Evolutionary conservation across 108 stramenopile genomes (phyloP).

Genomic region (Nitzschia sp.): DNA sequence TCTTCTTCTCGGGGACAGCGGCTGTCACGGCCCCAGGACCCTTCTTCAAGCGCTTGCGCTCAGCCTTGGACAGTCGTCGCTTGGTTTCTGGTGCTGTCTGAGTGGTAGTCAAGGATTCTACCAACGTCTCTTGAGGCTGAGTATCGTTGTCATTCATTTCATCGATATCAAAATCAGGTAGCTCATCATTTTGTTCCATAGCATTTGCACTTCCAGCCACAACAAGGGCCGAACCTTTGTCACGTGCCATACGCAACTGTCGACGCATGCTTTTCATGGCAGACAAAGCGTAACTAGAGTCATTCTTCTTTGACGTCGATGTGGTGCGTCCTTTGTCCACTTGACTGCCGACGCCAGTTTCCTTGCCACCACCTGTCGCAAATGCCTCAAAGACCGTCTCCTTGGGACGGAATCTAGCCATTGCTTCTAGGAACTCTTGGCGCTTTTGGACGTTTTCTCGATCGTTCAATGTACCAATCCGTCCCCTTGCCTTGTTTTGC

Average conservation of each 20-base stretch:
- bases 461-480: slow-evolving; percentile 36
- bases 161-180: slow-evolving; percentile 10
- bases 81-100: neutral
- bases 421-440: slow-evolving; percentile 77
- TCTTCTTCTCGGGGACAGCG: slow-evolving; percentile 46
- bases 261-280: slow-evolving; percentile 91
- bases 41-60: slow-evolving; percentile 86
- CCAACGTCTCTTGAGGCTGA: slow-evolving; percentile 7
- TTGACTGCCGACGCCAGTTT: slow-evolving; percentile 67
- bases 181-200: slow-evolving; percentile 42
- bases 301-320: slow-evolving; percentile 39
- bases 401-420: slow-evolving; percentile 93
- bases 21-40: slow-evolving; percentile 30
- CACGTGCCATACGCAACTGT: slow-evolving; percentile 81
- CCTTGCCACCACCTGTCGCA: slow-evolving; percentile 82
- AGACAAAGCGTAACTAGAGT: slow-evolving; percentile 66
- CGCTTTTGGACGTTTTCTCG: slow-evolving; percentile 54
- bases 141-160: slow-evolving; percentile 8
- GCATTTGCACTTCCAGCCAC: slow-evolving; percentile 71
- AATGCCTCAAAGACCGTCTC: slow-evolving; percentile 97
- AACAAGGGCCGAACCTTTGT: slow-evolving; percentile 76
- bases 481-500: slow-evolving; percentile 33
- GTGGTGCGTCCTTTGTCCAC: slow-evolving; percentile 75
- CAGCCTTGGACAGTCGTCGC: slow-evolving; percentile 90
- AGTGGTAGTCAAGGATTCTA: neutral